phyloP scores from a whole-genome alignment of 2,329 filamentous ascomycete genomes.

The Calonectria hongkongensis region DNA sequence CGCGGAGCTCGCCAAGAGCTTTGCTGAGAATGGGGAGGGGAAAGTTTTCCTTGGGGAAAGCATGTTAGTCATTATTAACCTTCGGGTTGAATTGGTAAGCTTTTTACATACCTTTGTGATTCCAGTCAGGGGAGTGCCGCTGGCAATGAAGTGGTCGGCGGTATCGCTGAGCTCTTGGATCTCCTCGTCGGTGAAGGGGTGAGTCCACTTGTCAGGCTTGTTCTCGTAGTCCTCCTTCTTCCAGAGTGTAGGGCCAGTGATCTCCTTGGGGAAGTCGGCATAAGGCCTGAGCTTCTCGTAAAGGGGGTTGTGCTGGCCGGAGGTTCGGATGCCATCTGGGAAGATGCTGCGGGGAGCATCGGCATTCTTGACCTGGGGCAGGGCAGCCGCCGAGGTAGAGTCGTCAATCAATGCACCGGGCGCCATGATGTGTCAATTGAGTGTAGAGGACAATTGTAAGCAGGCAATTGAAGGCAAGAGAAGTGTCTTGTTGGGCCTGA shows the following conservation, averaged over 20 bases:
- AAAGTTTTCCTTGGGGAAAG: slow-evolving; percentile 61
- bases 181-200: slow-evolving; percentile 80
- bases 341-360: slow-evolving; percentile 59
- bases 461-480: slow-evolving; percentile 32
- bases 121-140: slow-evolving; percentile 80
- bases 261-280: slow-evolving; percentile 81
- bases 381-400: slow-evolving; percentile 52
- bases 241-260: slow-evolving; percentile 85
- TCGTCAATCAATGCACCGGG: slow-evolving; percentile 22
- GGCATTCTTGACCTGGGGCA: slow-evolving; percentile 50
- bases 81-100: neutral
- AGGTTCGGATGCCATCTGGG: slow-evolving; percentile 70
- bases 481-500: neutral
- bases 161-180: slow-evolving; percentile 79
- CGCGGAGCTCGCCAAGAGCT: slow-evolving; percentile 60
- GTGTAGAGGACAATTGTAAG: neutral
- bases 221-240: slow-evolving; percentile 78
- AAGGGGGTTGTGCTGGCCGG: slow-evolving; percentile 83
- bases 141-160: slow-evolving; percentile 81
- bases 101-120: slow-evolving; percentile 66
- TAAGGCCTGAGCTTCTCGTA: slow-evolving; percentile 80
- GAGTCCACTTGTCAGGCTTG: slow-evolving; percentile 83
- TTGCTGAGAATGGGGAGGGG: slow-evolving; percentile 64
- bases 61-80: slow-evolving; percentile 36
- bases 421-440: neutral